Base-by-base conservation (phyloP, 768 basidiomycete genomes). In the Sistotremastrum suecicum region DNA sequence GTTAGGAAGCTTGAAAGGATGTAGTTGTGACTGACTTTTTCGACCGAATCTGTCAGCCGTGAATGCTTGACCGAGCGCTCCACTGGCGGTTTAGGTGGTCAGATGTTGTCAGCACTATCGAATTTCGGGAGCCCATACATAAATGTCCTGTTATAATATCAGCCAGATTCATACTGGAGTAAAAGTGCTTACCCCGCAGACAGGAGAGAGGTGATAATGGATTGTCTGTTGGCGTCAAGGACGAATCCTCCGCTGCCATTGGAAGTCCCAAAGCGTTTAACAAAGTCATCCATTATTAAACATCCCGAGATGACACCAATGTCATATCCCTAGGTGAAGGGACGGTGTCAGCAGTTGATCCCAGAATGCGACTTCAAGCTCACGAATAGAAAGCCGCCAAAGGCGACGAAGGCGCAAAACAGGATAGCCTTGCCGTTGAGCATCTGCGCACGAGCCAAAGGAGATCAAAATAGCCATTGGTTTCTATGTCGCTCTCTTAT, bases 231-330 rank as follows among this genome's bases (percentile, higher is more conserved):
- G 48, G 72, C 71, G 2, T 76, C 73, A 7, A 88, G 62, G 48
- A 72, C 63, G 42, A 63, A 63, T 34, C 61, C 51, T 3, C 80
- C 80, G 49, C 73, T 55, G 2, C 57, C 53, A 41, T 61, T 68
- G 3, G 67, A 43, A 53, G 75, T 63, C 33, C 82, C 83, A 55
- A 86, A 85, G 8, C 81, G 74, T 44, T 63, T 52, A 52, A 83
- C 68, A 58, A 86, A 86, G 58, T 85, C 82, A 5, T 74, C 74
- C 80, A 84, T 84, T 48, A 85, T 83, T 33, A 86, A 60, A 54
- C 80, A 83, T 68, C 83, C 83, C 75, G 80, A 83, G 49, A 83
- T 82, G 45, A 83, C 77, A 58, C 82, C 80, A 57, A 83, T 80
- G 51, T 83, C 80, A 58, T 83, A 83, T 50, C 81, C 80, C 46